Percentiles rank a stretch among this genome's conserved stretches.
Evolutionary conservation across 768 basidiomycete genomes (phyloP).

Genomic region (Amanita fuliginea): DNA sequence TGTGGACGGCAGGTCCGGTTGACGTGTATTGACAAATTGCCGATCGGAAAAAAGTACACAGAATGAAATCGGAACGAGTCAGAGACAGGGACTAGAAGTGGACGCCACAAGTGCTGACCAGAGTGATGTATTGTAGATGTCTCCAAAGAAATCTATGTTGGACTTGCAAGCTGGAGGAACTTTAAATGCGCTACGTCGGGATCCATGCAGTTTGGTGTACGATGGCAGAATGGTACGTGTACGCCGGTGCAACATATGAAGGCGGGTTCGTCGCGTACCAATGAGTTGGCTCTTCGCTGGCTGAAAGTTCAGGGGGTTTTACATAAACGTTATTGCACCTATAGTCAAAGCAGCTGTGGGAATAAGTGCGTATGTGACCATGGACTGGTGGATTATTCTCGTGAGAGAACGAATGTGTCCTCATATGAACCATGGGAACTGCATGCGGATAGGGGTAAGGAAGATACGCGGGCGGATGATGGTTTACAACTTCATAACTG

Average conservation of each 20-base stretch:
- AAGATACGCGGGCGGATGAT: slow-evolving; percentile 25
- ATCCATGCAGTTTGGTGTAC: slow-evolving; percentile 22
- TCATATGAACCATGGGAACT: slow-evolving; percentile 33
- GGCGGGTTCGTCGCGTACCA: slow-evolving; percentile 37
- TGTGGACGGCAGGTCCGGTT: slow-evolving; percentile 3
- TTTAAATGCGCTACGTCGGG: slow-evolving; percentile 25
- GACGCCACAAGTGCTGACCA: not conserved
- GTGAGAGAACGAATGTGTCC: slow-evolving; percentile 47
- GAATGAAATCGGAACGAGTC: not conserved
- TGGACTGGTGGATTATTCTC: slow-evolving; percentile 35
- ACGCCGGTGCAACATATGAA: slow-evolving; percentile 25
- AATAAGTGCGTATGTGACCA: slow-evolving; percentile 47
- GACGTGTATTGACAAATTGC: slow-evolving; percentile 6
- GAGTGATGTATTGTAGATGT: slow-evolving; percentile 14
- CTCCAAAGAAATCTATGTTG: slow-evolving; percentile 5
- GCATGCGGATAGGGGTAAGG: slow-evolving; percentile 26
- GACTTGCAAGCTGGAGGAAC: not conserved
- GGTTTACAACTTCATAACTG: slow-evolving; percentile 23
- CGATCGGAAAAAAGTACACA: slow-evolving; percentile 3
- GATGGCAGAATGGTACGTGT: slow-evolving; percentile 2
- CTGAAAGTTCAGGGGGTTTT: slow-evolving; percentile 27
- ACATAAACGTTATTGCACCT: slow-evolving; percentile 30
- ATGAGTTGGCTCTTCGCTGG: slow-evolving; percentile 23
- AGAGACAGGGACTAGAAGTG: slow-evolving; percentile 1
- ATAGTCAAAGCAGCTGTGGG: slow-evolving; percentile 47